Conservation (phyloP, 2,329 filamentous ascomycete genomes). For the Cladophialophora exuberans region DNA sequence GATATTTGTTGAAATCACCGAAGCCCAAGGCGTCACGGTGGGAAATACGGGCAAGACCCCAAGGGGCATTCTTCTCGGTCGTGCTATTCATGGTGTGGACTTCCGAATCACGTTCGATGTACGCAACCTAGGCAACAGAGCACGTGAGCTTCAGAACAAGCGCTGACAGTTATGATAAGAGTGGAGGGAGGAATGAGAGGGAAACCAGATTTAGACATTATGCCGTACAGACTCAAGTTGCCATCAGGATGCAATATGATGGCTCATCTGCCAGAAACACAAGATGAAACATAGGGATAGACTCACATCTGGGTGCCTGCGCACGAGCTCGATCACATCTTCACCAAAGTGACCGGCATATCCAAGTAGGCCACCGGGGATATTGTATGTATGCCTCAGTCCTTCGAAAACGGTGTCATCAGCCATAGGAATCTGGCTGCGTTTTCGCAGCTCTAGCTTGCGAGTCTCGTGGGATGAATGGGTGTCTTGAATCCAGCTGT, state of each 20-base stretch:
- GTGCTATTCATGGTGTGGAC: constrained; percentile 73
- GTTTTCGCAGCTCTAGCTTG: constrained; percentile 89
- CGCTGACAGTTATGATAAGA: constrained; percentile 11
- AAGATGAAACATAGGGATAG: constrained; percentile 17
- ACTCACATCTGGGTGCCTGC: constrained; percentile 95
- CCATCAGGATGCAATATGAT: background rate
- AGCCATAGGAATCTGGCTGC: constrained; percentile 70
- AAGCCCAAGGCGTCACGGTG: constrained; percentile 88
- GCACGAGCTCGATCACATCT: constrained; percentile 87
- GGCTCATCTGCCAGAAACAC: constrained; percentile 12
- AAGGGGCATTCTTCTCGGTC: constrained; percentile 88
- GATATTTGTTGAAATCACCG: constrained; percentile 91
- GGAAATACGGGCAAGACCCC: constrained; percentile 97
- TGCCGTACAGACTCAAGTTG: background rate
- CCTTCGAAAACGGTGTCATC: constrained; percentile 73
- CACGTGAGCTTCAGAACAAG: constrained; percentile 27
- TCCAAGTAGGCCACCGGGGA: constrained; percentile 79
- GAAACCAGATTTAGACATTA: background rate
- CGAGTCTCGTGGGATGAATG: constrained; percentile 70
- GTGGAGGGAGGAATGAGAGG: background rate
- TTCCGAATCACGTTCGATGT: constrained; percentile 90
- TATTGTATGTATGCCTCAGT: constrained; percentile 95
- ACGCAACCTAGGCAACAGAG: constrained; percentile 76
- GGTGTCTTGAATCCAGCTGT: constrained; percentile 87
- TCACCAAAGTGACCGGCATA: constrained; percentile 98